Evolutionary conservation across 139 green algal genomes (phyloP).

Genomic region (Chlamydomonas urium): DNA sequence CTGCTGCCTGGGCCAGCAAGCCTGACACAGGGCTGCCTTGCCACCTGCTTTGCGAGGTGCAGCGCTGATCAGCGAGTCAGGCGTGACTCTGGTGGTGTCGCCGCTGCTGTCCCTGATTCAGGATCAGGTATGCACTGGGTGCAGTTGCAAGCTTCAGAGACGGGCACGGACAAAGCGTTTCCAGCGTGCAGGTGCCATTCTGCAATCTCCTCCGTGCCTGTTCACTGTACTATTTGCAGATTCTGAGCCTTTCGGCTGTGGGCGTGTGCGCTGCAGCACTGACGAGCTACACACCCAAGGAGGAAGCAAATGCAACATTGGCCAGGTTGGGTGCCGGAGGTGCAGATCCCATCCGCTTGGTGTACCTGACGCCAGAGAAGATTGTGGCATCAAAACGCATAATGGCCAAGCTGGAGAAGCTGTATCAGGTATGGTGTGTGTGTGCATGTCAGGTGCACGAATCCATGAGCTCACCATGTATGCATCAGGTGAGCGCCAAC

Average conservation of each 20-base stretch:
- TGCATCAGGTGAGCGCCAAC: no score
- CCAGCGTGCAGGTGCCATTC: no score
- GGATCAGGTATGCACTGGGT: conserved; percentile 47
- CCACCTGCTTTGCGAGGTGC: no score
- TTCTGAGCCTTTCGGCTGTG: conserved; percentile 29
- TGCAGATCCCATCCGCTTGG: conserved; percentile 38
- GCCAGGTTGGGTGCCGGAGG: not conserved
- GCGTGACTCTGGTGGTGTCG: conserved; percentile 61
- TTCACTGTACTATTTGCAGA: no score
- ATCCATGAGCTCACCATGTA: not conserved
- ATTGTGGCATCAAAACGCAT: conserved; percentile 50
- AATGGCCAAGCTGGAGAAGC: conserved; percentile 56
- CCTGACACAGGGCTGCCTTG: no score
- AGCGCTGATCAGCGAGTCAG: not conserved
- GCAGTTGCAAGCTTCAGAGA: conserved; percentile 1
- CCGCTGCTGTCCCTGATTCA: conserved; percentile 70
- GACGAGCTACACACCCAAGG: conserved; percentile 60
- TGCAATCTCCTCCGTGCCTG: no score
- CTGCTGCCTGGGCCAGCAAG: no score
- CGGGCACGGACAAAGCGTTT: not conserved
- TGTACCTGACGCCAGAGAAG: conserved; percentile 89
- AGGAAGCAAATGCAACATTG: conserved; percentile 28
- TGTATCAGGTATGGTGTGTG: conserved; percentile 30
- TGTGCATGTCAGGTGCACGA: not conserved
- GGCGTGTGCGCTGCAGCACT: conserved; percentile 37